These are phyloP conservation scores for Aspergillus calidoustus DNA, from an alignment of 2,329 filamentous ascomycete genomes.

Conservation along the genomic window DNA sequence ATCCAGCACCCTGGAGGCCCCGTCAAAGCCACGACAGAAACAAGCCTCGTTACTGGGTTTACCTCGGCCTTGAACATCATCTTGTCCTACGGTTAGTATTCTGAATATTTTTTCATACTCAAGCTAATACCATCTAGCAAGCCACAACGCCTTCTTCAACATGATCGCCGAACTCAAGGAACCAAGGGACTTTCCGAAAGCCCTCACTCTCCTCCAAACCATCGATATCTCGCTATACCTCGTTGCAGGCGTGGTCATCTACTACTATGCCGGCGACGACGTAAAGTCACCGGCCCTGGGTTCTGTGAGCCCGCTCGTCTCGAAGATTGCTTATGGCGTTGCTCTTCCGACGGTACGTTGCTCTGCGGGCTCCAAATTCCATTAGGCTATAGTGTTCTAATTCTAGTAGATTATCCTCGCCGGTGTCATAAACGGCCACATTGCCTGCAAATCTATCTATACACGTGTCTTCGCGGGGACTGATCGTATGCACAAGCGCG, in stretches of 20 bases:
- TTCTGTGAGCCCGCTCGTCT: conserved; percentile 60
- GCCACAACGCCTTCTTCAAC: conserved; percentile 69
- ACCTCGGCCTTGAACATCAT: conserved; percentile 71
- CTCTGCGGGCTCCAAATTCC: too few relatives aligned
- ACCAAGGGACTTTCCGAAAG: conserved; percentile 64
- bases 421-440: conserved; percentile 71
- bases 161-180: conserved; percentile 68
- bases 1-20: conserved; percentile 50
- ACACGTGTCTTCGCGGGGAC: conserved; percentile 65
- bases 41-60: conserved; percentile 61
- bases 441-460: conserved; percentile 70
- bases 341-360: too few relatives aligned
- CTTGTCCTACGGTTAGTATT: conserved; percentile 65
- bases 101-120: background rate
- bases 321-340: conserved; percentile 71
- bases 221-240: conserved; percentile 67
- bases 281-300: conserved; percentile 70
- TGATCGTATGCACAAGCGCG: conserved; percentile 58
- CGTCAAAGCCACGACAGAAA: conserved; percentile 44
- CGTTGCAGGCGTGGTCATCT: conserved; percentile 69
- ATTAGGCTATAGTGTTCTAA: too few relatives aligned
- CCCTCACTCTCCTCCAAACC: conserved; percentile 65
- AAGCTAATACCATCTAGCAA: conserved; percentile 36
- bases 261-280: conserved; percentile 65
- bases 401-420: conserved; percentile 73